These are phyloP conservation scores for Acacia pycnantha DNA, from an alignment of 331 rosid species.

Conservation along the genomic window DNA sequence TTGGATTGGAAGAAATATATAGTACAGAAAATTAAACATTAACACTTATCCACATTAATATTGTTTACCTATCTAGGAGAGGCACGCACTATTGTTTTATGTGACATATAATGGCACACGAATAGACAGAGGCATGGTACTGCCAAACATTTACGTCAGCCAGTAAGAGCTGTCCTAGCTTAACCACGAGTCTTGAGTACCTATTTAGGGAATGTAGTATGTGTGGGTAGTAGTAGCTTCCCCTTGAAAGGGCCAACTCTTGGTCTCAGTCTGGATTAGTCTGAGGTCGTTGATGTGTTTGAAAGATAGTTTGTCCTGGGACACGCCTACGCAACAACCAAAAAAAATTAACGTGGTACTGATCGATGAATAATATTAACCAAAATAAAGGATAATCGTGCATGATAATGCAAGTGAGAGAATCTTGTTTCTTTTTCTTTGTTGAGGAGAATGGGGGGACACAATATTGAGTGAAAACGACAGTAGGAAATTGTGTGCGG, in stretches of 20 bases:
- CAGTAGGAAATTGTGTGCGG: background rate
- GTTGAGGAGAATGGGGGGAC: background rate
- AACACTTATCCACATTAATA: too few relatives aligned
- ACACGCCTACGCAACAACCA: too few relatives aligned
- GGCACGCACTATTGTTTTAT: background rate
- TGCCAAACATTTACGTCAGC: too few relatives aligned
- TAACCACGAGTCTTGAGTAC: too few relatives aligned
- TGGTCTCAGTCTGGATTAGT: too few relatives aligned
- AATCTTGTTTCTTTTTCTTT: background rate
- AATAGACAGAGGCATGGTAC: background rate
- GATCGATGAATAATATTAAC: background rate
- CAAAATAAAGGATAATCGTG: background rate
- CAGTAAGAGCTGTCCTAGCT: too few relatives aligned
- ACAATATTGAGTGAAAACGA: background rate
- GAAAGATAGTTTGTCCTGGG: too few relatives aligned
- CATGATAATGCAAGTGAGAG: constrained; percentile 21
- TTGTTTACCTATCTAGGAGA: background rate
- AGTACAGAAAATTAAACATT: background rate
- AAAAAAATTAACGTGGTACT: background rate
- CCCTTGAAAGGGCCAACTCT: too few relatives aligned
- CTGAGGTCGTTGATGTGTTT: too few relatives aligned
- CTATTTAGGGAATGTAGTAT: too few relatives aligned
- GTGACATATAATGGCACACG: background rate
- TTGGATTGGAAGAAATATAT: background rate
- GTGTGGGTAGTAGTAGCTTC: too few relatives aligned